phyloP scores from a whole-genome alignment of 768 basidiomycete species.

The Pleurotus giganteus region DNA sequence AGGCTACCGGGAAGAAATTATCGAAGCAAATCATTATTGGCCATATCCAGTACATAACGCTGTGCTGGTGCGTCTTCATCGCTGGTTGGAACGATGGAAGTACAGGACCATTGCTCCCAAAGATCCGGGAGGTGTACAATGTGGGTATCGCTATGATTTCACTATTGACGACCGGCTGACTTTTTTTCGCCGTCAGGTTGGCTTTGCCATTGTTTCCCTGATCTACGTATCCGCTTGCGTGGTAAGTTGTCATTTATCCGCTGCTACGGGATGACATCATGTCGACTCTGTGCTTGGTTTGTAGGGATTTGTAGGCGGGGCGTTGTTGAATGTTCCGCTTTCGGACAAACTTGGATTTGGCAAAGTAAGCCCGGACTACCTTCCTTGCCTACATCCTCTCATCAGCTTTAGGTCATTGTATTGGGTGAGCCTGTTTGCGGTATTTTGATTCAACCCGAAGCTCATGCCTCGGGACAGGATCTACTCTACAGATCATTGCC shows the following conservation, averaged over 20 bases:
- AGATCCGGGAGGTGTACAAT: constrained; percentile 34
- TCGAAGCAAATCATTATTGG: neutral
- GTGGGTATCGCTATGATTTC: constrained; percentile 16
- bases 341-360: constrained; percentile 34
- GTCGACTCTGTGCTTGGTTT: neutral
- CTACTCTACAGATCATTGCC: constrained; percentile 49
- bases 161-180: neutral
- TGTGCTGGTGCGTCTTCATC: constrained; percentile 34
- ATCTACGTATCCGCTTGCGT: constrained; percentile 40
- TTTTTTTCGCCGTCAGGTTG: constrained; percentile 31
- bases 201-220: constrained; percentile 38
- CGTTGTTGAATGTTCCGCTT: constrained; percentile 27
- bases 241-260: constrained; percentile 16
- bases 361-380: constrained; percentile 26
- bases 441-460: constrained; percentile 2
- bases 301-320: constrained; percentile 30
- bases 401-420: constrained; percentile 14
- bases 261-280: neutral
- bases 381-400: neutral
- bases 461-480: constrained; percentile 32
- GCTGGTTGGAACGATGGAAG: constrained; percentile 39
- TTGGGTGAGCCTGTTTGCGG: constrained; percentile 13
- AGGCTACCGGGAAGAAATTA: neutral
- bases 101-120: constrained; percentile 35
- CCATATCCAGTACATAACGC: constrained; percentile 28